These are phyloP conservation scores for Scytalidium sp. DNA, from an alignment of 2,329 filamentous ascomycete species.

Conservation along the genomic window DNA sequence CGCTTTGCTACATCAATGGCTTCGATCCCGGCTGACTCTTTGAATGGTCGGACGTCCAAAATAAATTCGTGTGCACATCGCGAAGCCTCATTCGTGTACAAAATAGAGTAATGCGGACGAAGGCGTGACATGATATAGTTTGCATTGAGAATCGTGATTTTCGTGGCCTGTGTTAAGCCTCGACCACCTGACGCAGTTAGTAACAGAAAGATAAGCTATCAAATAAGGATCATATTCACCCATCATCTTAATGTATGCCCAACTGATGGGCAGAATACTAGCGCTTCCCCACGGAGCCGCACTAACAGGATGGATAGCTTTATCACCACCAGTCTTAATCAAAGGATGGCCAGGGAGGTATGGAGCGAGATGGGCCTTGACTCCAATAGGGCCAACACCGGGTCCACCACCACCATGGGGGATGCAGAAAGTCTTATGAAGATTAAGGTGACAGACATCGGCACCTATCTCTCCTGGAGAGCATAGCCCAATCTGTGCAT, in stretches of 20 bases:
- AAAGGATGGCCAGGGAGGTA: slow-evolving; percentile 70
- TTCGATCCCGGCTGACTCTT: slow-evolving; percentile 78
- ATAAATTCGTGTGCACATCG: slow-evolving; percentile 98
- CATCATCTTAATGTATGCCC: slow-evolving; percentile 96
- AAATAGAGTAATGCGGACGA: slow-evolving; percentile 79
- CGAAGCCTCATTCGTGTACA: slow-evolving; percentile 88
- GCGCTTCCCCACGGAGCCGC: slow-evolving; percentile 85
- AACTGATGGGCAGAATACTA: slow-evolving; percentile 89
- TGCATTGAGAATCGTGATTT: slow-evolving; percentile 90
- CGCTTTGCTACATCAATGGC: slow-evolving; percentile 96
- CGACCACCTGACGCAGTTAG: slow-evolving; percentile 43
- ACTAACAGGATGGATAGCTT: slow-evolving; percentile 69
- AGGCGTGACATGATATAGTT: slow-evolving; percentile 94
- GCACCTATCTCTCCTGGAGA: slow-evolving; percentile 93
- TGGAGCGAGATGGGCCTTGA: slow-evolving; percentile 74
- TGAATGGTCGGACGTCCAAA: slow-evolving; percentile 82
- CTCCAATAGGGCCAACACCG: slow-evolving; percentile 90
- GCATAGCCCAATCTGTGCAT: slow-evolving; percentile 93
- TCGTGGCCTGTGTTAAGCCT: slow-evolving; percentile 84
- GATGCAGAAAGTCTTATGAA: slow-evolving; percentile 99
- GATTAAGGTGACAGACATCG: slow-evolving; percentile 93
- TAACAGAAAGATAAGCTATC: slow-evolving; percentile 5
- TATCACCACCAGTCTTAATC: slow-evolving; percentile 51
- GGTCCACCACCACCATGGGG: slow-evolving; percentile 93
- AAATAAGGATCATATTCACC: slow-evolving; percentile 39